These are phyloP conservation scores for Sideroxylon spinosum DNA, from an alignment of 179 eudicot genomes.

Conservation along the genomic window DNA sequence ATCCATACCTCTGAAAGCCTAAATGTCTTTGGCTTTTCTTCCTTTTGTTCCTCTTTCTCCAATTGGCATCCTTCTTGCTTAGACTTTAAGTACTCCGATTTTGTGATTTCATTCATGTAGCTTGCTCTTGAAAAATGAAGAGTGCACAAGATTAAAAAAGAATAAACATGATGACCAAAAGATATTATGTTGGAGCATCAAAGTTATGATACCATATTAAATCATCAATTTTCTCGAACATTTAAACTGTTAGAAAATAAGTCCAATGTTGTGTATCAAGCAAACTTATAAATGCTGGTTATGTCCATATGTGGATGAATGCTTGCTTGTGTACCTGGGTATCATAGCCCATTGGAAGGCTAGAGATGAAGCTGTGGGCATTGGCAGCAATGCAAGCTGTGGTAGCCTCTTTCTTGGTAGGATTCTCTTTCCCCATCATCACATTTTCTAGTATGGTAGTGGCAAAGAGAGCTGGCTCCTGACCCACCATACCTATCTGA, in stretches of 20 bases:
- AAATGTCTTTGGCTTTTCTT: conserved; percentile 12
- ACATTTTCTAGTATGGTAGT: conserved; percentile 43
- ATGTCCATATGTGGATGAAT: background rate
- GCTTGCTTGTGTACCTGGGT: conserved; percentile 34
- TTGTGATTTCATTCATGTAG: conserved; percentile 21
- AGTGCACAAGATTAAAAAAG: too few relatives aligned
- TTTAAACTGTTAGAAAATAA: too few relatives aligned
- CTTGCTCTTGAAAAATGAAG: conserved; percentile 12
- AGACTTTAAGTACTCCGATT: conserved; percentile 24
- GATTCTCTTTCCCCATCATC: conserved; percentile 52
- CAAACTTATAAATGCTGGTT: too few relatives aligned
- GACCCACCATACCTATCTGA: conserved; percentile 55
- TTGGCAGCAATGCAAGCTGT: conserved; percentile 42
- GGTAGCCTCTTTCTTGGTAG: conserved; percentile 46
- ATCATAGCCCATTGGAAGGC: conserved; percentile 40
- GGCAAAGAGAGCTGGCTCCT: conserved; percentile 47
- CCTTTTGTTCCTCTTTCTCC: conserved; percentile 17
- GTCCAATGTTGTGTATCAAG: too few relatives aligned
- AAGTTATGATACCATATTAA: background rate
- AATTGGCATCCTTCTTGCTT: conserved; percentile 17
- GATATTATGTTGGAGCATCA: background rate
- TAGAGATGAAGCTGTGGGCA: conserved; percentile 38
- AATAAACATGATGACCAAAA: too few relatives aligned
- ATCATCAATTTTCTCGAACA: too few relatives aligned
- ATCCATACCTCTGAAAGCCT: conserved; percentile 32